These are phyloP conservation scores for Monosporascus sp. DNA, from an alignment of 2,329 filamentous ascomycete species.

Conservation along the genomic window DNA sequence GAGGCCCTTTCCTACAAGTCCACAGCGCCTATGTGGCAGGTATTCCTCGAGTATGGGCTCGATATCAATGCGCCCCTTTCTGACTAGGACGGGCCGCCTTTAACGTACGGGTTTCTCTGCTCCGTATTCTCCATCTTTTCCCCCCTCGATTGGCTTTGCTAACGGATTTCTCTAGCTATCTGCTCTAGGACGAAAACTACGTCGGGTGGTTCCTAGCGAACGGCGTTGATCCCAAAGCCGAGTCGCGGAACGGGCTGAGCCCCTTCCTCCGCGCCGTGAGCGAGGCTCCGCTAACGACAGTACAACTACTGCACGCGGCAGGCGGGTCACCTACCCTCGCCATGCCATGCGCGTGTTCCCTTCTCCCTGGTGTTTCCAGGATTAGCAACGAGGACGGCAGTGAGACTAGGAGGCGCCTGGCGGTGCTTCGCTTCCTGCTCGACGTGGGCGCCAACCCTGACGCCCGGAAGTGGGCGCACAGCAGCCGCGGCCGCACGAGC, in stretches of 20 bases:
- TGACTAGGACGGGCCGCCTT: background rate
- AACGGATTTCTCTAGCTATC: conserved; percentile 1
- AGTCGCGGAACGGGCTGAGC: conserved; percentile 3
- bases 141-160: background rate
- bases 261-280: conserved; percentile 5
- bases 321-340: conserved; percentile 3
- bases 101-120: background rate
- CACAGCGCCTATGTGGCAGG: conserved; percentile 5
- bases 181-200: conserved; percentile 3
- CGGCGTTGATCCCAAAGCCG: conserved; percentile 4
- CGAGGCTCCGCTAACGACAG: conserved; percentile 1
- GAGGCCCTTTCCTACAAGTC: background rate
- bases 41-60: conserved; percentile 4
- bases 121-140: background rate
- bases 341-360: conserved; percentile 6
- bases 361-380: background rate
- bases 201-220: conserved; percentile 4
- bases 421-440: conserved; percentile 5
- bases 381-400: background rate
- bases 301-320: conserved; percentile 3
- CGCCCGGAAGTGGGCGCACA: conserved; percentile 8
- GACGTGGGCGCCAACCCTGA: conserved; percentile 6
- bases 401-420: background rate
- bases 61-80: conserved; percentile 4
- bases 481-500: conserved; percentile 2